Percentiles rank a stretch among this genome's conserved stretches.
Conservation (phyloP, 805 yeast genomes). For the Kodamaea leandrae region DNA sequence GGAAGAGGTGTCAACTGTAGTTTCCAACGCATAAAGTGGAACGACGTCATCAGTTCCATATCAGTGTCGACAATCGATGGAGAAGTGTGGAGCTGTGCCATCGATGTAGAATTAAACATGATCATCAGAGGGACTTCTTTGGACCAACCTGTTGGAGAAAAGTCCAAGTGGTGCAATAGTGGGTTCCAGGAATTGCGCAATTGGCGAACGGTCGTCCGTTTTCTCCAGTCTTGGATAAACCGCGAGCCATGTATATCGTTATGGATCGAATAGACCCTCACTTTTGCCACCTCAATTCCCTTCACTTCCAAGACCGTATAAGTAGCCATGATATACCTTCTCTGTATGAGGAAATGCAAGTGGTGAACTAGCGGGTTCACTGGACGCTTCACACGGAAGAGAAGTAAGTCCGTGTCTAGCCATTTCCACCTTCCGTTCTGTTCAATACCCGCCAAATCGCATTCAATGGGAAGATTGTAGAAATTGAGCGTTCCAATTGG, state of each 20-base stretch:
- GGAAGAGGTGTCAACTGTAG: slow-evolving; percentile 5
- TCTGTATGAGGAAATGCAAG: slow-evolving; percentile 42
- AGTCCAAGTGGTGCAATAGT: slow-evolving; percentile 45
- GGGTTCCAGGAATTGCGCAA: slow-evolving; percentile 31
- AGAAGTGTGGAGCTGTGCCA: too few species aligned
- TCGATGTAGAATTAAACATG: too few species aligned
- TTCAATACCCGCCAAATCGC: slow-evolving; percentile 21
- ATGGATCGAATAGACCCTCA: slow-evolving; percentile 51
- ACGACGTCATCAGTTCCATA: too few species aligned
- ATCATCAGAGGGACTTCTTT: background rate
- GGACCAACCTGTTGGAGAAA: slow-evolving; percentile 37
- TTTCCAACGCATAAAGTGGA: slow-evolving; percentile 32
- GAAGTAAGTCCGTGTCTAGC: slow-evolving; percentile 47
- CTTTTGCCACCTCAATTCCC: slow-evolving; percentile 17
- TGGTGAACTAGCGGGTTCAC: slow-evolving; percentile 19
- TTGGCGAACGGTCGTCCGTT: slow-evolving; percentile 24
- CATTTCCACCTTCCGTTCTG: slow-evolving; percentile 43
- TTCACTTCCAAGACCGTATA: slow-evolving; percentile 18
- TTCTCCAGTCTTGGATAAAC: slow-evolving; percentile 37
- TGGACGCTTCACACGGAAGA: slow-evolving; percentile 13
- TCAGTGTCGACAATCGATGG: too few species aligned
- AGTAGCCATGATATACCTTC: slow-evolving; percentile 45
- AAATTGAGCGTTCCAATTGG: slow-evolving; percentile 52
- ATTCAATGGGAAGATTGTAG: slow-evolving; percentile 40
- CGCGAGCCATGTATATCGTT: slow-evolving; percentile 38